phyloP scores from a whole-genome alignment of 768 basidiomycete genomes.

The Collybia mongolica region DNA sequence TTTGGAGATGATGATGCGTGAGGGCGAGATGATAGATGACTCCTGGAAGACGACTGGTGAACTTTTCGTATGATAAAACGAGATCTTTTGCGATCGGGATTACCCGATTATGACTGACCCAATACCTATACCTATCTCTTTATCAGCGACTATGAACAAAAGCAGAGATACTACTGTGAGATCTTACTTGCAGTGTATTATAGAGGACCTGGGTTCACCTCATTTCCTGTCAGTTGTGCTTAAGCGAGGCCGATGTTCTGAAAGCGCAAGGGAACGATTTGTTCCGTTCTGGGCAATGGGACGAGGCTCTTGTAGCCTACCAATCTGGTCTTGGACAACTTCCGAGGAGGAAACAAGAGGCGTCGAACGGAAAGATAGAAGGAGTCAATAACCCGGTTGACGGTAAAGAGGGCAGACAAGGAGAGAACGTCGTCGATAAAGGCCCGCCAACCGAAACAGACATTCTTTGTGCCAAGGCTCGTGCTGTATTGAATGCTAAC shows the following conservation, averaged over 20 bases:
- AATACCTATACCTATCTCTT: background rate
- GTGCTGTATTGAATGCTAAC: constrained; percentile 82
- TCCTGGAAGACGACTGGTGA: background rate
- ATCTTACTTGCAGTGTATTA: too few species aligned
- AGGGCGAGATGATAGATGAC: background rate
- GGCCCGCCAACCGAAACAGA: constrained; percentile 12
- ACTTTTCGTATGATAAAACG: background rate
- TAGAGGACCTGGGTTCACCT: constrained; percentile 5
- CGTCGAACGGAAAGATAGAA: constrained; percentile 1
- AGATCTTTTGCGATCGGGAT: background rate
- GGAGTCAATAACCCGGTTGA: constrained; percentile 13
- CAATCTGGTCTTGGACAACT: constrained; percentile 63
- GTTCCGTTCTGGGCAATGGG: constrained; percentile 67
- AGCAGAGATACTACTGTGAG: too few species aligned
- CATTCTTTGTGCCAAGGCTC: constrained; percentile 48
- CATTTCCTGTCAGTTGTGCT: constrained; percentile 30
- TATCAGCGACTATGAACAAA: too few species aligned
- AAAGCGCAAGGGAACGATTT: constrained; percentile 76
- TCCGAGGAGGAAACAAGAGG: constrained; percentile 41
- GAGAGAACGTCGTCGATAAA: background rate
- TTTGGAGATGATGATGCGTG: background rate
- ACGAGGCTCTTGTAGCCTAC: constrained; percentile 71
- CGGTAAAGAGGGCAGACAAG: constrained; percentile 11
- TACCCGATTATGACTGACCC: background rate
- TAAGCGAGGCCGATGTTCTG: constrained; percentile 54